phyloP scores from a whole-genome alignment of 2,329 filamentous ascomycete genomes.

The Thelonectria rubi region DNA sequence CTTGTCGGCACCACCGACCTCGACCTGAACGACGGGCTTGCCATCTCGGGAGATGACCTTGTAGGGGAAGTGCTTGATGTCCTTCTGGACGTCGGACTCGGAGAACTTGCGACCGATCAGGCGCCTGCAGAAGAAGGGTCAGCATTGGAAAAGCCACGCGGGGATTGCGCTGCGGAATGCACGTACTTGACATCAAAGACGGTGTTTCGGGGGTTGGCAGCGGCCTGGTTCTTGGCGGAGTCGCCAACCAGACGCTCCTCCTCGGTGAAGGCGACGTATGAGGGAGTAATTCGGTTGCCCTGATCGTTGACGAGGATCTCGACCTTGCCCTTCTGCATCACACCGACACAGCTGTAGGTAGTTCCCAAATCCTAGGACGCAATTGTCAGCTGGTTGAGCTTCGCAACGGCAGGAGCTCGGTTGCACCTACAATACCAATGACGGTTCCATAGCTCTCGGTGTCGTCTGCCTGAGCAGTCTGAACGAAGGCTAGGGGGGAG shows the following conservation, averaged over 20 bases:
- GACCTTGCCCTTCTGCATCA: slow-evolving; percentile 95
- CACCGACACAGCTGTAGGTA: slow-evolving; percentile 89
- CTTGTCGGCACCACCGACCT: slow-evolving; percentile 71
- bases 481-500: slow-evolving; percentile 84
- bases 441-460: slow-evolving; percentile 85
- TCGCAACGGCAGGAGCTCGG: background rate
- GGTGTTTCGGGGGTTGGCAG: slow-evolving; percentile 78
- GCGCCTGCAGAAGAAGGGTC: slow-evolving; percentile 62
- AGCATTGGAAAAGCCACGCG: slow-evolving; percentile 19
- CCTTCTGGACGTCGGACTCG: slow-evolving; percentile 88
- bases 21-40: slow-evolving; percentile 85
- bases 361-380: slow-evolving; percentile 77
- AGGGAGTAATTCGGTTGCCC: slow-evolving; percentile 95
- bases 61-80: slow-evolving; percentile 99
- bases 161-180: background rate
- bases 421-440: slow-evolving; percentile 82
- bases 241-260: slow-evolving; percentile 97
- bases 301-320: slow-evolving; percentile 97
- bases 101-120: slow-evolving; percentile 85
- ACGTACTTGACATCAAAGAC: slow-evolving; percentile 86
- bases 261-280: slow-evolving; percentile 95
- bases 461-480: slow-evolving; percentile 77
- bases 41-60: slow-evolving; percentile 88
- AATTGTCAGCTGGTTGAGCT: slow-evolving; percentile 27
- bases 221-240: slow-evolving; percentile 95